Evolutionary conservation across 257 asterid genomes (phyloP).

Genomic region (Cruciata laevipes): DNA sequence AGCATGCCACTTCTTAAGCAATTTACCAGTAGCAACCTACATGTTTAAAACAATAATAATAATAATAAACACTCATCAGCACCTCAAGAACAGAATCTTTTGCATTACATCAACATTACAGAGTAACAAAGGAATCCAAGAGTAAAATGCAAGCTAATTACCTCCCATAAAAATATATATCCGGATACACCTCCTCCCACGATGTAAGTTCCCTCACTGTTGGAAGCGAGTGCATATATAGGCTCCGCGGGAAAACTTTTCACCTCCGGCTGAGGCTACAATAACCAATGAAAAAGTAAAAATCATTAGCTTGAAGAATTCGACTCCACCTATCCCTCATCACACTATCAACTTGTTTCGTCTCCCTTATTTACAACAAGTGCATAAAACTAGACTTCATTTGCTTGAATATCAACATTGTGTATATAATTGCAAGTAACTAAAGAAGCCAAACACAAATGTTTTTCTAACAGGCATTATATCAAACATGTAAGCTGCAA

Average conservation of each 20-base stretch:
- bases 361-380: no score
- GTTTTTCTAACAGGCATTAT: slow-evolving; percentile 15
- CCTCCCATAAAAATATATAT: slow-evolving; percentile 88
- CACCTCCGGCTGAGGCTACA: slow-evolving; percentile 84
- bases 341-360: no score
- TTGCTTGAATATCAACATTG: no score
- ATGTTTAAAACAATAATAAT: neutral
- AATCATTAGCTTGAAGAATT: neutral
- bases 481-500: slow-evolving; percentile 19
- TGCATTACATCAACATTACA: neutral
- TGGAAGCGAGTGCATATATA: slow-evolving; percentile 53
- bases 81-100: neutral
- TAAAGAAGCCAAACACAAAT: no score
- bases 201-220: slow-evolving; percentile 66
- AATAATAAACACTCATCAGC: neutral
- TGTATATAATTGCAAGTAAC: no score
- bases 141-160: slow-evolving; percentile 18
- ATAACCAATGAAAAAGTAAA: slow-evolving; percentile 6
- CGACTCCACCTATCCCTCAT: neutral
- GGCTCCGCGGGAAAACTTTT: slow-evolving; percentile 79
- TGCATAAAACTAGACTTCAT: no score
- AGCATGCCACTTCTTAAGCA: slow-evolving; percentile 92
- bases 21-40: slow-evolving; percentile 71
- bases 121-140: neutral
- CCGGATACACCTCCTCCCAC: slow-evolving; percentile 89